These are phyloP conservation scores for Pascua guehoae DNA, from an alignment of 1,284 basidiomycete species.

Conservation along the genomic window DNA sequence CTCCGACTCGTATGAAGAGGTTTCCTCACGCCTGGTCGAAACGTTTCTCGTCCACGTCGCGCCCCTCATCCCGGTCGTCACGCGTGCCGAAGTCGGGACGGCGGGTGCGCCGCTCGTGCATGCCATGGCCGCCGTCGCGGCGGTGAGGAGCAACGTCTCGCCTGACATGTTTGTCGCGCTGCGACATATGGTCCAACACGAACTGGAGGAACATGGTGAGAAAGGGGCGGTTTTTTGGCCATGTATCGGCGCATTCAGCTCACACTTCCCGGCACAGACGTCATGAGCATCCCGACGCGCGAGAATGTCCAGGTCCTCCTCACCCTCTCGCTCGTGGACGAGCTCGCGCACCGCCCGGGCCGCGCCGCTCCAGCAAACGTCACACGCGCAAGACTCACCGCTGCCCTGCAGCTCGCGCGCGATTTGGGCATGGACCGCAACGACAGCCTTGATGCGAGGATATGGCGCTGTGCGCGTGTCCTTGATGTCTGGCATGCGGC, in stretches of 20 bases:
- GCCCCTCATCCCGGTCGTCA: constrained; percentile 24
- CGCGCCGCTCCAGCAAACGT: constrained; percentile 17
- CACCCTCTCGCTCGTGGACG: constrained; percentile 23
- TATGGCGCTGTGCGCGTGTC: constrained; percentile 24
- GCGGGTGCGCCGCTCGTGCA: constrained; percentile 16
- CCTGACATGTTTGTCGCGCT: constrained; percentile 28
- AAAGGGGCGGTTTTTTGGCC: neutral
- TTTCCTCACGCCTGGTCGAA: constrained; percentile 24
- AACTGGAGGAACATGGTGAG: constrained; percentile 21
- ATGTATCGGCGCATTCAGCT: neutral
- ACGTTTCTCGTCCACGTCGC: constrained; percentile 20
- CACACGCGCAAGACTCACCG: constrained; percentile 15
- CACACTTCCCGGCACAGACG: constrained; percentile 13
- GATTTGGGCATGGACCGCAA: constrained; percentile 10
- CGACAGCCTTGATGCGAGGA: constrained; percentile 5
- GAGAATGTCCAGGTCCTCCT: constrained; percentile 29
- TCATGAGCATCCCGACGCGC: constrained; percentile 15
- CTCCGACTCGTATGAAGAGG: constrained; percentile 24
- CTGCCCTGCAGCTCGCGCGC: constrained; percentile 25
- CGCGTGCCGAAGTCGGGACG: constrained; percentile 17
- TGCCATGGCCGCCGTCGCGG: constrained; percentile 29
- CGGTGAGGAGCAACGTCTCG: constrained; percentile 21
- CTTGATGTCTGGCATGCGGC: constrained; percentile 30
- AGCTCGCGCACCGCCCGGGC: constrained; percentile 19
- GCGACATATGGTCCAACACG: constrained; percentile 16